phyloP scores from a whole-genome alignment of 768 basidiomycete species.

The Solioccasus polychromus region DNA sequence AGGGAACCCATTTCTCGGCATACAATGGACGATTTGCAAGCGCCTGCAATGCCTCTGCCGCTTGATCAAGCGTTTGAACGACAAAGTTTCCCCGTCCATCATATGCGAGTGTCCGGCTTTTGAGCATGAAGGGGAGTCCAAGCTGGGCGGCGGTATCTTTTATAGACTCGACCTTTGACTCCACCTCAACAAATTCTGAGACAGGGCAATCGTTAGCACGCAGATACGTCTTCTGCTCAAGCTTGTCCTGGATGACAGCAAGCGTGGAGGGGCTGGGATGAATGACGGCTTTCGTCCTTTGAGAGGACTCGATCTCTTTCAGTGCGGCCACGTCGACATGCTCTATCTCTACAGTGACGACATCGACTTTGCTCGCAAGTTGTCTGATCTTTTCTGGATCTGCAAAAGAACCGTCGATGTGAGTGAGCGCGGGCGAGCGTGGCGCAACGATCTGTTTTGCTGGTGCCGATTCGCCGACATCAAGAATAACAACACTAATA shows the following conservation, averaged over 20 bases:
- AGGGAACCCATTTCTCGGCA: slow-evolving; percentile 92
- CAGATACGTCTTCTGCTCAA: slow-evolving; percentile 64
- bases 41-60: slow-evolving; percentile 46
- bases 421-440: slow-evolving; percentile 40
- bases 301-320: slow-evolving; percentile 38
- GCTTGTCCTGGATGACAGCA: slow-evolving; percentile 77
- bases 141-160: slow-evolving; percentile 51
- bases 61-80: slow-evolving; percentile 53
- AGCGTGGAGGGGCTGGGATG: slow-evolving; percentile 85
- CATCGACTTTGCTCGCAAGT: slow-evolving; percentile 76
- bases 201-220: slow-evolving; percentile 47
- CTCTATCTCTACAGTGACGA: slow-evolving; percentile 95
- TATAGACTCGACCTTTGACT: slow-evolving; percentile 50
- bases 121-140: slow-evolving; percentile 92
- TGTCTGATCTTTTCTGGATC: slow-evolving; percentile 75
- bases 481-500: slow-evolving; percentile 80
- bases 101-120: slow-evolving; percentile 92
- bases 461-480: slow-evolving; percentile 73
- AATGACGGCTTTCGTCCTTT: slow-evolving; percentile 40
- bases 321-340: slow-evolving; percentile 84
- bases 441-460: slow-evolving; percentile 85
- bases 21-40: slow-evolving; percentile 76
- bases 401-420: too few relatives aligned
- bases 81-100: slow-evolving; percentile 94
- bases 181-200: slow-evolving; percentile 59